These are phyloP conservation scores for Solanum corneliomulleri DNA, from an alignment of 257 asterid genomes.

Conservation along the genomic window DNA sequence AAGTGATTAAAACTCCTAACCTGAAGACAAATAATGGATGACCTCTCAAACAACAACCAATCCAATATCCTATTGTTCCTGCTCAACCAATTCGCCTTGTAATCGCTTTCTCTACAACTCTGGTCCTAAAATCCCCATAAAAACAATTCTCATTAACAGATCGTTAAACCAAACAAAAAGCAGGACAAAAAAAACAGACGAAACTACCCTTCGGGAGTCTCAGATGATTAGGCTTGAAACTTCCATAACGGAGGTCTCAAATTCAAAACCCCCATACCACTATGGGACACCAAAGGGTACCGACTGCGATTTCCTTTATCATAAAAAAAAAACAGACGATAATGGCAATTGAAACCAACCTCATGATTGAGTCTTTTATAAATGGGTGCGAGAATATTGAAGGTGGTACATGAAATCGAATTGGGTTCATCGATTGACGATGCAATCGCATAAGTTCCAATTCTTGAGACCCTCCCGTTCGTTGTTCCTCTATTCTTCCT, in stretches of 20 bases:
- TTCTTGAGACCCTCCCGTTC: slow-evolving; percentile 52
- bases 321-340: too few relatives aligned
- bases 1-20: slow-evolving; percentile 5
- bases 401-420: slow-evolving; percentile 88
- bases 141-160: not conserved
- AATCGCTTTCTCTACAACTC: slow-evolving; percentile 82
- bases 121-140: slow-evolving; percentile 61
- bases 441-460: slow-evolving; percentile 77
- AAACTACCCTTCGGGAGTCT: not conserved
- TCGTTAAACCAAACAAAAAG: not conserved
- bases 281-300: not conserved
- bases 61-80: slow-evolving; percentile 79
- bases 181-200: not conserved
- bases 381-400: slow-evolving; percentile 94
- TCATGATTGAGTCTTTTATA: slow-evolving; percentile 75
- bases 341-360: slow-evolving; percentile 12
- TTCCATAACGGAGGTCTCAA: too few relatives aligned
- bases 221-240: too few relatives aligned
- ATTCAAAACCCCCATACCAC: too few relatives aligned
- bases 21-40: slow-evolving; percentile 98
- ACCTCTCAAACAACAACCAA: slow-evolving; percentile 85
- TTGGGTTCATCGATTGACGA: slow-evolving; percentile 71
- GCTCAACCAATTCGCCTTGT: slow-evolving; percentile 67
- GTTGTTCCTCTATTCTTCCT: slow-evolving; percentile 36
- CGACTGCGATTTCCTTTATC: not conserved